Percentiles rank a stretch among this genome's conserved stretches.
phyloP scores from a whole-genome alignment of 768 basidiomycete genomes.

The Chalciporus piperatus region DNA sequence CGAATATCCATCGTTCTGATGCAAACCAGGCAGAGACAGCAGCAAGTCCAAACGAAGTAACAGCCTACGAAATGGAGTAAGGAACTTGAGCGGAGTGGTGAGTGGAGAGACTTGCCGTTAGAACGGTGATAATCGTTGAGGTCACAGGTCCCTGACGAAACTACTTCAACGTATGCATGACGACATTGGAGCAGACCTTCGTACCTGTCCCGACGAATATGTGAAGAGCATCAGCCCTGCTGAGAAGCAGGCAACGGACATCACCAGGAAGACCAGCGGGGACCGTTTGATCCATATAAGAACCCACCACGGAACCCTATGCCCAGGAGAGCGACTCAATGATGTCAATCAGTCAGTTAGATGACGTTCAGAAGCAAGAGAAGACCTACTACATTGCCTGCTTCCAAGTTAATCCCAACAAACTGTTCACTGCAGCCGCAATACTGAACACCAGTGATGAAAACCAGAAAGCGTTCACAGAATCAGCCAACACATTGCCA shows the following conservation, averaged over 20 bases:
- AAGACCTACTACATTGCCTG: constrained; percentile 53
- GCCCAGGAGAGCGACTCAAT: constrained; percentile 49
- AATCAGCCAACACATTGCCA: constrained; percentile 36
- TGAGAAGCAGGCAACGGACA: constrained; percentile 82
- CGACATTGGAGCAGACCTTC: constrained; percentile 24
- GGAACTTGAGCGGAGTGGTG: not conserved
- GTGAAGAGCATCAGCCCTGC: constrained; percentile 75
- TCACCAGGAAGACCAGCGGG: constrained; percentile 77
- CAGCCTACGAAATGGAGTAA: constrained; percentile 23
- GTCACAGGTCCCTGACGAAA: constrained; percentile 51
- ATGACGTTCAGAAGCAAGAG: constrained; percentile 4
- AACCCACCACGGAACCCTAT: constrained; percentile 58
- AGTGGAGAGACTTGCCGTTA: constrained; percentile 43
- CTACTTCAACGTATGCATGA: constrained; percentile 13
- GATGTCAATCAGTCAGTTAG: constrained; percentile 17
- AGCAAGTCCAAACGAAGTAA: constrained; percentile 42
- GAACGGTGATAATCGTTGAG: constrained; percentile 70
- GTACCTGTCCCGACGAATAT: constrained; percentile 69
- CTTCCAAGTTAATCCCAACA: constrained; percentile 53
- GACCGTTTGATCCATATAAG: constrained; percentile 84
- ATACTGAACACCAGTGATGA: constrained; percentile 55
- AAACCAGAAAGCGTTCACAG: constrained; percentile 55
- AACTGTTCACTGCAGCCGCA: constrained; percentile 51
- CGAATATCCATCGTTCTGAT: constrained; percentile 49
- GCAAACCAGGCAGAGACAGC: constrained; percentile 55